phyloP scores from a whole-genome alignment of 1,139 yeast genomes.

The Magnusiomyces ingens region DNA sequence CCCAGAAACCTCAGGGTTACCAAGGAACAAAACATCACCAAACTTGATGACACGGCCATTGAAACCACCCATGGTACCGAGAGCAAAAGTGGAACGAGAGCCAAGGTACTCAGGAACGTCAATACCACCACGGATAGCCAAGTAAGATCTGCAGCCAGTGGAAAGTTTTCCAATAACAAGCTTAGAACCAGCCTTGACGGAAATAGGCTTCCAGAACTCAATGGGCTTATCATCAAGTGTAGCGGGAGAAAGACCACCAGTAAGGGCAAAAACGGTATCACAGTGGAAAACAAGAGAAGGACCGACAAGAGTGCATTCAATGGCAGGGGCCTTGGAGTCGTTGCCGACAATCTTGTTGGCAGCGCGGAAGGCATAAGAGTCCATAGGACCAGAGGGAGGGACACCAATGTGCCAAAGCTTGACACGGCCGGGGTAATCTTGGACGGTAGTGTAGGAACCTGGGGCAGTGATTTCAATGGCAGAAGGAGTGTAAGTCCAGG shows the following conservation, averaged over 20 bases:
- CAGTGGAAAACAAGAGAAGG: conserved; percentile 81
- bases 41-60: conserved; percentile 86
- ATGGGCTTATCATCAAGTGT: conserved; percentile 56
- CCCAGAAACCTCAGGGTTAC: conserved; percentile 63
- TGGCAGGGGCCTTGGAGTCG: conserved; percentile 70
- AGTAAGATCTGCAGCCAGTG: conserved; percentile 80
- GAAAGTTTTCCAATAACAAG: conserved; percentile 73
- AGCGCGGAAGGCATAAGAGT: conserved; percentile 76
- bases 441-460: conserved; percentile 93
- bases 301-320: conserved; percentile 83
- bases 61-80: conserved; percentile 91
- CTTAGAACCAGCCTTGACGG: conserved; percentile 65
- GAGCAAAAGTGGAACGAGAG: conserved; percentile 92
- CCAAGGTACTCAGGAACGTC: conserved; percentile 93
- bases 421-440: conserved; percentile 90
- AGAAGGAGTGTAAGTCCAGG: conserved; percentile 70
- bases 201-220: conserved; percentile 64
- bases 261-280: conserved; percentile 66
- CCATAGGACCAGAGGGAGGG: conserved; percentile 99
- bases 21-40: conserved; percentile 86
- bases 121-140: conserved; percentile 87
- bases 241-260: conserved; percentile 75
- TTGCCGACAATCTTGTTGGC: conserved; percentile 92
- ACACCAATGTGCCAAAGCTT: conserved; percentile 90
- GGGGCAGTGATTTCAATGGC: conserved; percentile 82